A percentile compares a stretch with the other conserved stretches of the same genome.
phyloP scores from a whole-genome alignment of 2,329 filamentous ascomycete species.

The Botrytis squamosa region DNA sequence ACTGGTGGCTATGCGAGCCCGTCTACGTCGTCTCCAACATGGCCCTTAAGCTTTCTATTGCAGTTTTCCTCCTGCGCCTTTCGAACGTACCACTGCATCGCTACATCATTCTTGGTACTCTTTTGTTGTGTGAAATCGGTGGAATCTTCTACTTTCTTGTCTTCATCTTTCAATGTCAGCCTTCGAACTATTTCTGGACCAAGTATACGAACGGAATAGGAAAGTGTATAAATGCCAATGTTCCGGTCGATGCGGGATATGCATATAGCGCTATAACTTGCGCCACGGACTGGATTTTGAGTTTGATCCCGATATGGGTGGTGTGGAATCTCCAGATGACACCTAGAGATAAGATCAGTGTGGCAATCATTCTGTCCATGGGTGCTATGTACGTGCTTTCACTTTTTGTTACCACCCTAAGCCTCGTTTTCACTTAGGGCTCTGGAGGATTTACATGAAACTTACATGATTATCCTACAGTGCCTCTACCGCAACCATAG shows the following conservation, averaged over 20 bases:
- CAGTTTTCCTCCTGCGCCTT: constrained; percentile 44
- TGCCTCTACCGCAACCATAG: constrained; percentile 44
- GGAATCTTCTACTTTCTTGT: constrained; percentile 42
- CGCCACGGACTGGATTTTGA: constrained; percentile 44
- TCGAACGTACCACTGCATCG: constrained; percentile 38
- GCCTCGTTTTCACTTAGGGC: neutral
- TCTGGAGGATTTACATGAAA: neutral
- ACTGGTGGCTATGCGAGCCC: constrained; percentile 43
- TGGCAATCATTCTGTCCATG: constrained; percentile 37
- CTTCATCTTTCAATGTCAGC: constrained; percentile 43
- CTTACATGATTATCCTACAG: constrained; percentile 23
- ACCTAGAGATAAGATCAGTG: constrained; percentile 41
- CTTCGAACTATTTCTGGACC: constrained; percentile 43
- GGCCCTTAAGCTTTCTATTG: constrained; percentile 43
- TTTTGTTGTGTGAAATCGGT: constrained; percentile 40
- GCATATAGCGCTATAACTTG: constrained; percentile 44
- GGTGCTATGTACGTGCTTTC: constrained; percentile 41
- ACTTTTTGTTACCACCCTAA: neutral
- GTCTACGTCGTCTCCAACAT: constrained; percentile 44
- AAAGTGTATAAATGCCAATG: constrained; percentile 37
- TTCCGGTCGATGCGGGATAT: constrained; percentile 41
- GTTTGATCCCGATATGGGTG: constrained; percentile 44
- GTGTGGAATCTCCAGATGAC: constrained; percentile 46
- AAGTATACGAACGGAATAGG: constrained; percentile 39
- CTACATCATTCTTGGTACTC: constrained; percentile 39